Evolutionary conservation across 2,329 filamentous ascomycete species (phyloP), one percentile per base, ranked within the genome.

Genomic region (Colletotrichum sp.): DNA sequence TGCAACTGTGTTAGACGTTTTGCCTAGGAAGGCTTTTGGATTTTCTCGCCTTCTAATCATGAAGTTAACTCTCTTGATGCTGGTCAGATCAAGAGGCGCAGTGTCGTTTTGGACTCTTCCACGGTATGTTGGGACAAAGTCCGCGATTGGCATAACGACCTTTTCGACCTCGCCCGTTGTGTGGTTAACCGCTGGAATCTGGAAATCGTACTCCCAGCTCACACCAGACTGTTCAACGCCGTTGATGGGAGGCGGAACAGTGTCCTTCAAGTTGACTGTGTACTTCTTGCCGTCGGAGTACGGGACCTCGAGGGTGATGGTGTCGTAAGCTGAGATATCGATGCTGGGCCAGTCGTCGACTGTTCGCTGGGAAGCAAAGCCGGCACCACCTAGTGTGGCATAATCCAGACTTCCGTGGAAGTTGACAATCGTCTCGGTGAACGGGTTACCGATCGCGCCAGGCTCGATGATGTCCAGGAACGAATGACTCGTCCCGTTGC

Each of bases 351-450:
- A 83, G 3, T 89, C 85, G 8, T 92, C 90, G 44, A 87, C 89
- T 8, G 93, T 95, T 59, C 93, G 90, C 82, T 96, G 95, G 4
- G 93, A 95, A 7, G 95, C 95, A 81, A 98, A 97, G 7, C 95
- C 95, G 1, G 95, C 94, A 28, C 94, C 94, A 25, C 94, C 94
- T 0, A 97, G 90, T 0, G 94, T 92, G 66, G 88, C 89, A 77
- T 93, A 95, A 84, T 97, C 94, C 22, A 97, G 89, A 22, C 87
- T 87, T 5, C 95, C 95, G 78, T 91, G 85, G 85, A 96, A 96
- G 85, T 89, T 75, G 84, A 93, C 91, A 15, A 75, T 30, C 16
- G 73, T 30, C 36, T 48, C 44, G 16, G 64, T 6, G 11, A 75
- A 75, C 5, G 70, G 73, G 70, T 75, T 75, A 16, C 70, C 70